phyloP scores from a whole-genome alignment of 768 basidiomycete genomes.

The Kwoniella sp. region DNA sequence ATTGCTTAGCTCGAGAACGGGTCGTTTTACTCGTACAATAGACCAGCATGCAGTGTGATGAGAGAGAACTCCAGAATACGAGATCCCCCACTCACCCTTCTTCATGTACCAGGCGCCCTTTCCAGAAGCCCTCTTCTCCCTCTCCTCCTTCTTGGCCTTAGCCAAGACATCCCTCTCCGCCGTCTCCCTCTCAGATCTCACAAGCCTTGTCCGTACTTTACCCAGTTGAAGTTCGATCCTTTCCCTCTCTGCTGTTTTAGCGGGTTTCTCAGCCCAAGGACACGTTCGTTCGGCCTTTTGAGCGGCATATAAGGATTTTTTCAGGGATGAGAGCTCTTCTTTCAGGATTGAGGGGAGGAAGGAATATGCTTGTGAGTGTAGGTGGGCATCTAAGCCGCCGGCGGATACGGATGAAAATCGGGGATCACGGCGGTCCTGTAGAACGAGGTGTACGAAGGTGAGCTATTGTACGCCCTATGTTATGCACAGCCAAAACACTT shows the following conservation, averaged over 20 bases:
- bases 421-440: constrained; percentile 78
- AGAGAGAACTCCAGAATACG: too few relatives aligned
- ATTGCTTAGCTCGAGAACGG: too few relatives aligned
- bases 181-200: constrained; percentile 68
- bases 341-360: constrained; percentile 72
- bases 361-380: constrained; percentile 70
- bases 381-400: constrained; percentile 65
- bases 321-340: constrained; percentile 67
- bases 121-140: constrained; percentile 69
- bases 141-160: constrained; percentile 64
- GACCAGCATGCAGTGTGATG: not conserved
- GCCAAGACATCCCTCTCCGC: constrained; percentile 71
- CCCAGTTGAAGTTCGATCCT: constrained; percentile 74
- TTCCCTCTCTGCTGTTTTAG: constrained; percentile 69
- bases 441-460: not conserved
- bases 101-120: constrained; percentile 88
- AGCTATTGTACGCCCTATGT: not conserved
- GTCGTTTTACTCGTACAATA: too few relatives aligned
- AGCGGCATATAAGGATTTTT: constrained; percentile 69
- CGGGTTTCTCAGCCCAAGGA: constrained; percentile 53
- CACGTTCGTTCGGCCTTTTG: constrained; percentile 59
- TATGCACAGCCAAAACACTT: too few relatives aligned
- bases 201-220: constrained; percentile 73
- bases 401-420: constrained; percentile 74
- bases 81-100: constrained; percentile 61